Evolutionary conservation across 2,329 filamentous ascomycete genomes (phyloP), one percentile per base, ranked within the genome.

Genomic region (Pseudocercospora macadamiae): DNA sequence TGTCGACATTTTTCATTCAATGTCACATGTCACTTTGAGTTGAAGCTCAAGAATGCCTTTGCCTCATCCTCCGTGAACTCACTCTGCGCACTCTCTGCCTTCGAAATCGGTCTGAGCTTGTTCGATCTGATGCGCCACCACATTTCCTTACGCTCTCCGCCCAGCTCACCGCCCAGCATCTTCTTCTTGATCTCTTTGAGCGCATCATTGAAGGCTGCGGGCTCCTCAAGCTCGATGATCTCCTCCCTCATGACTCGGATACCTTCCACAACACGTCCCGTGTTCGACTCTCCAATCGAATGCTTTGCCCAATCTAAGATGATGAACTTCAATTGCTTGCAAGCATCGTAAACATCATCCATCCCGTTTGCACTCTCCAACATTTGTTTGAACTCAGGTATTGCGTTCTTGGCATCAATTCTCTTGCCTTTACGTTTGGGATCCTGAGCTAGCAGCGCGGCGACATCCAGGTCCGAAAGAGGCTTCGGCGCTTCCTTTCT

Each of bases 381-480:
- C 2, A 88, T 83, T 72, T 91, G 91, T 71, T 93, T 96, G 83
- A 96, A 97, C 60, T 93, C 90, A 0, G 95, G 92, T 4, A 97
- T 86, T 1, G 93, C 86, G 64, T 97, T 97, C 8, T 88, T 82
- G 0, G 83, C 73, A 7, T 85, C 83, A 57, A 89, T 86, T 44
- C 78, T 81, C 70, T 80, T 75, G 25, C 76, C 77, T 47, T 81
- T 84, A 56, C 69, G 64, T 28, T 60, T 63, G 1, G 67, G 68
- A 45, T 83, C 79, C 58, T 80, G 77, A 45, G 83, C 83, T n/a
- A 97, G 85, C 2, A 97, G 84, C 3, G 86, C 86, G 60, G 93
- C 89, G 36, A 97, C 83, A 68, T 97, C 90, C 37, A 99, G 86
- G 18, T 93, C 93, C 0, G 93, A 97, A 7, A 96, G 84, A 0